Percentiles rank a stretch among this genome's conserved stretches.
Conservation (phyloP, 1,284 basidiomycete species). For the Cryptococcus floricola region DNA sequence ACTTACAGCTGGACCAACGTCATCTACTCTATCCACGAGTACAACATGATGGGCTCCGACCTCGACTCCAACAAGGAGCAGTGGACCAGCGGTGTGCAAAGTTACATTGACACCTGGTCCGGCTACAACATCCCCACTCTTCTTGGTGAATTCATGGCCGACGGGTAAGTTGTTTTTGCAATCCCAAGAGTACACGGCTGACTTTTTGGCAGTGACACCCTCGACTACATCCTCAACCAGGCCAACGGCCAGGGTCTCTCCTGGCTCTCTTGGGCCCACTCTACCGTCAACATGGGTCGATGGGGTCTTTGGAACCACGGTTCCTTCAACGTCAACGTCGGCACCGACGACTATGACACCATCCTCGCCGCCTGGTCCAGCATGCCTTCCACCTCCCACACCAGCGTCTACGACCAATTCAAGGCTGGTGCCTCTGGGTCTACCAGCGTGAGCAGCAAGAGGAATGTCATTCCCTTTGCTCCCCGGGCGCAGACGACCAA, state of each 20-base stretch:
- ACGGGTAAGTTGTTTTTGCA: constrained; percentile 3
- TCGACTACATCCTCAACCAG: constrained; percentile 29
- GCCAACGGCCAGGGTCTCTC: constrained; percentile 24
- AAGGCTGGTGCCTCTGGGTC: constrained; percentile 18
- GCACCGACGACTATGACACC: constrained; percentile 26
- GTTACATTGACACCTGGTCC: constrained; percentile 23
- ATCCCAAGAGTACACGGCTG: background rate
- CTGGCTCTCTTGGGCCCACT: constrained; percentile 33
- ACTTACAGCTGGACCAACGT: constrained; percentile 39
- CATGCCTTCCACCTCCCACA: constrained; percentile 16
- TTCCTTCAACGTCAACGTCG: constrained; percentile 24
- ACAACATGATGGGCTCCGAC: constrained; percentile 30
- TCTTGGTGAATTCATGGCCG: constrained; percentile 39
- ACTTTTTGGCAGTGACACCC: constrained; percentile 15
- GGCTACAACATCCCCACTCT: constrained; percentile 27
- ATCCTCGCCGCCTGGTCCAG: constrained; percentile 28
- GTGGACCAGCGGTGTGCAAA: constrained; percentile 15
- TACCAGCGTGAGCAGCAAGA: constrained; percentile 4
- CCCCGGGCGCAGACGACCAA: constrained; percentile 1
- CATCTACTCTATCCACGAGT: constrained; percentile 39
- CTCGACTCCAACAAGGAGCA: constrained; percentile 15
- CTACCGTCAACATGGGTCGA: constrained; percentile 30
- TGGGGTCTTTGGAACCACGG: constrained; percentile 37
- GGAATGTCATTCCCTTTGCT: background rate
- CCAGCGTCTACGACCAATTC: constrained; percentile 20